Evolutionary conservation across 1,284 basidiomycete genomes (phyloP), one percentile per base, ranked within the genome.

Genomic region (Schizophyllum commune): DNA sequence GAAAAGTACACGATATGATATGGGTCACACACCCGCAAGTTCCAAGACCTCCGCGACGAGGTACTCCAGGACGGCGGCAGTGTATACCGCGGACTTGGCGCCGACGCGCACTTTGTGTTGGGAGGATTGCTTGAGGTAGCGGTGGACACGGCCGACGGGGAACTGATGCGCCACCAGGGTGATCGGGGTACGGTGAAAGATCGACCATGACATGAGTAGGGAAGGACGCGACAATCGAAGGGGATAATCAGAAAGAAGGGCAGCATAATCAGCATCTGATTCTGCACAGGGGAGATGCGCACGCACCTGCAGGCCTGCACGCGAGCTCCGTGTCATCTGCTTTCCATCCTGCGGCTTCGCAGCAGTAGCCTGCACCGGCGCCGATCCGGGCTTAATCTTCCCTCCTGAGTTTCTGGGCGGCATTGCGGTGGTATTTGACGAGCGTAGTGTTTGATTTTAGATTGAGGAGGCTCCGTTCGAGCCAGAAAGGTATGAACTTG

Each of bases 31-130:
- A 91, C 91, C 92, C 62, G 92, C 92, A 57, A 96, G 81, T 70
- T 96, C 94, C 59, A 96, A 79, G 17, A 96, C 93, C 72, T 96
- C 93, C 32, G 93, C 93, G 0, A 92, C 94, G 57, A 96, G 81
- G 69, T 96, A 96, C 73, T 96, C 93, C 55, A 96, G 79, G 68
- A 96, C 93, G 27, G 94, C 93, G 51, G 89, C 87, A n/a, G 90
- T 91, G 72, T 95, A 96, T 7, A 96, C 93, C 5, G 94, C 92
- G 15, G 93, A 93, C 73, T 95, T 95, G 32, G 92, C 93, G 55
- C 93, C 94, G 67, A 96, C 92, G 51, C 94, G 91, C 60, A 98
- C 86, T 72, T 95, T 94, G 76, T 96, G 91, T 72, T 95, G 92
- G 47, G 95, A 96, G 69, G 92, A 85, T 72, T 88, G 87, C 76